Evolutionary conservation across 768 basidiomycete genomes (phyloP).

Genomic region (Boletellus ananiceps): DNA sequence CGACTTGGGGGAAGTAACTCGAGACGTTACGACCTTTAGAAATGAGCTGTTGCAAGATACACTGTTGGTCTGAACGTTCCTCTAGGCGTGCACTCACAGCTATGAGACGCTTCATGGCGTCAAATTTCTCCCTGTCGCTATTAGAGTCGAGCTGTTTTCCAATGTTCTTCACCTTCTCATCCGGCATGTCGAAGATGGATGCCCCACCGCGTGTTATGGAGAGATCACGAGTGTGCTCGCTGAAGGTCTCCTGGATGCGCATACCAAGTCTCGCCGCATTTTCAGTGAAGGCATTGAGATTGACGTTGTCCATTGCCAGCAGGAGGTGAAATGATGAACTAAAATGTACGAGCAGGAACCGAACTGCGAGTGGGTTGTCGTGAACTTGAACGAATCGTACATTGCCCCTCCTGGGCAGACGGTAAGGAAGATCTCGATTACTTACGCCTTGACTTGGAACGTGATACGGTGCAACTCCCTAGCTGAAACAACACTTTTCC

Average conservation of each 20-base stretch:
- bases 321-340: too few relatives aligned
- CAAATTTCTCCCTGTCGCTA: slow-evolving; percentile 85
- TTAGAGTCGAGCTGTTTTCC: slow-evolving; percentile 82
- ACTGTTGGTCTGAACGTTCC: neutral
- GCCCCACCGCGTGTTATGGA: slow-evolving; percentile 51
- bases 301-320: slow-evolving; percentile 30
- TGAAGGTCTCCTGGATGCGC: slow-evolving; percentile 79
- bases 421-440: too few relatives aligned
- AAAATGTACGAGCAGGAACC: neutral
- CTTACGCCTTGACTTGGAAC: too few relatives aligned
- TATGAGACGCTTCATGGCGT: slow-evolving; percentile 92
- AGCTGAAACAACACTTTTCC: neutral
- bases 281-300: slow-evolving; percentile 51
- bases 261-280: slow-evolving; percentile 81
- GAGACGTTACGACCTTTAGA: slow-evolving; percentile 90
- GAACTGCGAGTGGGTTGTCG: neutral
- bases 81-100: slow-evolving; percentile 55
- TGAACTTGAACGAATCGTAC: slow-evolving; percentile 6
- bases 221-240: slow-evolving; percentile 75
- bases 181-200: slow-evolving; percentile 60
- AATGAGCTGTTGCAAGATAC: slow-evolving; percentile 57
- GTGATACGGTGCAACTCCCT: too few relatives aligned
- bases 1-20: slow-evolving; percentile 92
- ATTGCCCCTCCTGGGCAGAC: neutral
- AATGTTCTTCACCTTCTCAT: slow-evolving; percentile 83